Percentiles rank a stretch among this genome's conserved stretches.
phyloP scores from a whole-genome alignment of 257 asterid genomes.

The Solanum piurae region DNA sequence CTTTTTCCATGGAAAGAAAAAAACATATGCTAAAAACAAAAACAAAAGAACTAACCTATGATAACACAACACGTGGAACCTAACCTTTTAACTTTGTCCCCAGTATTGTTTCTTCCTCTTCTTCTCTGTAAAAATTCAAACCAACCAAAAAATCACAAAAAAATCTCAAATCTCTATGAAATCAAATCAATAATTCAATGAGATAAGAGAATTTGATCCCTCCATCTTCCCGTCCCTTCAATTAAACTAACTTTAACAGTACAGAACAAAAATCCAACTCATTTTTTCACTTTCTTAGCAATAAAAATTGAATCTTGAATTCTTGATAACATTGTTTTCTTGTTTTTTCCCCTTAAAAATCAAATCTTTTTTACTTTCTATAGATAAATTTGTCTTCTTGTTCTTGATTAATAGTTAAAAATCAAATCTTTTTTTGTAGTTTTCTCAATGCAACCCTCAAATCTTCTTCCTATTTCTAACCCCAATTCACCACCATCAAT shows the following conservation, averaged over 20 bases:
- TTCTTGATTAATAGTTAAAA: not conserved
- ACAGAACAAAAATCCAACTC: not conserved
- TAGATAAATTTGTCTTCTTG: not conserved
- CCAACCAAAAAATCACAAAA: not conserved
- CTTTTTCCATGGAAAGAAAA: not conserved
- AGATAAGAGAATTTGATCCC: not conserved
- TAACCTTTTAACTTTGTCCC: not conserved
- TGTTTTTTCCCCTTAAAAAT: not conserved
- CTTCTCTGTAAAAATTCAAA: not conserved
- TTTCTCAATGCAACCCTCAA: not conserved
- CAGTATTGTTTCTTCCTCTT: not conserved
- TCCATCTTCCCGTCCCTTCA: not conserved
- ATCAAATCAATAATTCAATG: not conserved
- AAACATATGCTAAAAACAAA: not conserved
- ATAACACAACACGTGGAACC: not conserved
- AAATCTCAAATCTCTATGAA: not conserved
- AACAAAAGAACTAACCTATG: not conserved
- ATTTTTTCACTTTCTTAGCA: not conserved
- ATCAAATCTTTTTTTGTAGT: not conserved
- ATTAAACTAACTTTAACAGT: not conserved
- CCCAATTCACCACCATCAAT: not conserved
- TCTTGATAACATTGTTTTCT: not conserved
- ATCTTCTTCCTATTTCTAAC: slow-evolving; percentile 9
- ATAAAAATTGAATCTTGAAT: not conserved
- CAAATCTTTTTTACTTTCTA: not conserved